Evolutionary conservation across 2,329 filamentous ascomycete genomes (phyloP), one percentile per base, ranked within the genome.

Genomic region (Purpureocillium lavendulum): DNA sequence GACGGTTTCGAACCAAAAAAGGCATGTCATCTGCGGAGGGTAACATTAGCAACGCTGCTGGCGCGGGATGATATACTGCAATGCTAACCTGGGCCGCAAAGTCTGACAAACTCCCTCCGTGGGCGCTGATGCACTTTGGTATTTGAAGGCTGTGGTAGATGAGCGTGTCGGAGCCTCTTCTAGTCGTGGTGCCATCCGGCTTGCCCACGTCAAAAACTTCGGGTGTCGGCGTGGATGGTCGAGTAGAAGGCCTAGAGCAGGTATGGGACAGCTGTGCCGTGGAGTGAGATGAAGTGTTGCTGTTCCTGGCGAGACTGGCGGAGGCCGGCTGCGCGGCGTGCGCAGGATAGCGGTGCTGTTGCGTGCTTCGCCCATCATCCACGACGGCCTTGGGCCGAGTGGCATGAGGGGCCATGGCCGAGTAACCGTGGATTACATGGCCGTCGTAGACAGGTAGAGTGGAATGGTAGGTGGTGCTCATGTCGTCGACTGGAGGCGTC

Each of bases 1-100:
- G 33, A 85, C 83, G 13, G 84, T 84, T 62, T 97, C 89, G 58
- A 97, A 97, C 90, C 92, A 97, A 66, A 97, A 96, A 12, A 98
- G 72, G 56, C 90, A 96, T 11, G 90, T 94, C 62, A 97, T 86
- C 86, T 95, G 11, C 12, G 7, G 35, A 15, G 15, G 53, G 21
- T 12, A 32, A 24, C 2, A 10, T 29, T 16, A 13, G 33, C 8
- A 28, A 28, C 3, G 8, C n/a, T 30, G 35, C 32, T 13, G 39
- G 35, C 12, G 38, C 9, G 10, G 8, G 13, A 21, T 11, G 13
- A 26, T 4, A 12, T 9, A 4, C 21, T 26, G 28, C 13, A 12
- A 29, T 18, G 58, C 69, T 50, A 62, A 89, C 85, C 72, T 88
- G 78, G 41, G 87, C 86, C 38, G 87, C 84, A 59, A 94, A 88